phyloP scores from a whole-genome alignment of 148 eudicot species.

The Rhododendron kiyosumense region DNA sequence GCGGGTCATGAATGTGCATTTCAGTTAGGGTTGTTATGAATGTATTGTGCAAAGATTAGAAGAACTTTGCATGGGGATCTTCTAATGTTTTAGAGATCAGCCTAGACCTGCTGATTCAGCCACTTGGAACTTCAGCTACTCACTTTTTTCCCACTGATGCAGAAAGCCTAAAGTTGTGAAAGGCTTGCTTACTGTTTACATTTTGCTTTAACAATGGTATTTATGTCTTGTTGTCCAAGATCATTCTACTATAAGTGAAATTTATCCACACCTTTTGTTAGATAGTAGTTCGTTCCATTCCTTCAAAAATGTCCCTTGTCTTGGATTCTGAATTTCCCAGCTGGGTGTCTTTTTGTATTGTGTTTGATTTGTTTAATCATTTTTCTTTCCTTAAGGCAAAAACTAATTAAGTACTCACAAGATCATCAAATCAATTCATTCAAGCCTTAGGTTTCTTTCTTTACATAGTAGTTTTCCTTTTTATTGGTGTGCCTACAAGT shows the following conservation, averaged over 20 bases:
- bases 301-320: too few species aligned
- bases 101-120: background rate
- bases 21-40: background rate
- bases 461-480: background rate
- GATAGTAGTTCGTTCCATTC: background rate
- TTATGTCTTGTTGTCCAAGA: background rate
- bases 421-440: constrained; percentile 2
- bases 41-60: background rate
- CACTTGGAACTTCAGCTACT: background rate
- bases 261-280: background rate
- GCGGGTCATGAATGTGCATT: background rate
- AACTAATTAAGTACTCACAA: background rate
- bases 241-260: background rate
- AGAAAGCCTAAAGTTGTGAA: background rate
- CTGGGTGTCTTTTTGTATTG: background rate
- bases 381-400: background rate
- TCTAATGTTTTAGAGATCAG: background rate
- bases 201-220: background rate
- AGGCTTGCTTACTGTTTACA: background rate
- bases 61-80: background rate
- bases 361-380: background rate
- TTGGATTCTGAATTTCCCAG: background rate
- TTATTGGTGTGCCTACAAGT: background rate
- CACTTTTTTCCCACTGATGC: too few species aligned
- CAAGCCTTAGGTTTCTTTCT: background rate